Base-by-base conservation (phyloP, 768 basidiomycete species). In the Leccinum ochraceum region DNA sequence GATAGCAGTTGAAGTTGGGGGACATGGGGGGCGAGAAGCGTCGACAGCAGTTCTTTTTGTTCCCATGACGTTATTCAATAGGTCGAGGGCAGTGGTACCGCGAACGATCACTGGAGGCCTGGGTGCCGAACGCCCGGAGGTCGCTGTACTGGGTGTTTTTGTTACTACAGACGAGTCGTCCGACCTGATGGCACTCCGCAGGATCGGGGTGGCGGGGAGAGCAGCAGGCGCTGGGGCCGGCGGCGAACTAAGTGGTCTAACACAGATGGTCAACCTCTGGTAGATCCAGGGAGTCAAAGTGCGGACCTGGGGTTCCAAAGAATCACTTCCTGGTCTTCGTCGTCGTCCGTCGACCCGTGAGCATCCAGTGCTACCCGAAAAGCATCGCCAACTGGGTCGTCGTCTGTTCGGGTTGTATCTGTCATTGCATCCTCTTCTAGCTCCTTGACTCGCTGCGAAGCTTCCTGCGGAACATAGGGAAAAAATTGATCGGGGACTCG, bases 331-430 rank as follows among this genome's bases (percentile, higher is more conserved):
- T 80, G 80, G 2, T 87, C 86, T 9, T 85, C 83, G 1, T 83
- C 82, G 4, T 83, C 82, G 22, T 73, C 71, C 6, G 54, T 39
- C 17, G 20, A 9, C 3, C 56, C 76, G 17, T 80, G 75, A 42
- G 71, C 76, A 42, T 75, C 75, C 9, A 81, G 67, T 30, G 75
- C 81, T 68, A 82, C 74, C 28, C 82, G 75, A 68, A 92, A 87
- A 5, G 85, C 89, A 11, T 87, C 83, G 11, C 80, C 83, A 36
- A 97, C 83, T 0, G 89, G 86, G 67, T 96, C 96, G 10, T 74
- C 74, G 51, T 94, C 92, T 2, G 89, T 91, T 46, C 81, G 83
- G 10, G 85, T 89, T 28, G 86, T 87, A 53, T 83, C 79, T 20
- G 88, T 92, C 49, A 84, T 85, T 65, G 83, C 83, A 54, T 84